phyloP scores from a whole-genome alignment of 1,284 basidiomycete species.

The Mycena sp. region DNA sequence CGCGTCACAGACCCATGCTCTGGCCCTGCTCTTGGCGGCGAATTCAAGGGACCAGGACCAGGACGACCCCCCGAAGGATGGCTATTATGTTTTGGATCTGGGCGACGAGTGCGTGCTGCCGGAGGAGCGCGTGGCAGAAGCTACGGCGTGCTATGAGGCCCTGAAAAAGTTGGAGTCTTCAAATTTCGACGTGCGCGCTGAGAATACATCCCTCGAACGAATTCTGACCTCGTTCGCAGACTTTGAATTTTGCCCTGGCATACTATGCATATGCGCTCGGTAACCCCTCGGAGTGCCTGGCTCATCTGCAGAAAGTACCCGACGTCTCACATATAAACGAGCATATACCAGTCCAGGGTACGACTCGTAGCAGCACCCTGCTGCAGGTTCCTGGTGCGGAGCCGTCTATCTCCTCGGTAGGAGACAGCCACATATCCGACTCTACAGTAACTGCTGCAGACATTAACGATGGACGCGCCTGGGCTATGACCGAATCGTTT shows the following conservation, averaged over 20 bases:
- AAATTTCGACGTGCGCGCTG: constrained; percentile 67
- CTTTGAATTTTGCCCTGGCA: constrained; percentile 69
- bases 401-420: constrained; percentile 57
- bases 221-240: constrained; percentile 49
- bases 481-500: constrained; percentile 71
- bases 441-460: constrained; percentile 54
- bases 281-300: constrained; percentile 69
- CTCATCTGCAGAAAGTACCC: constrained; percentile 63
- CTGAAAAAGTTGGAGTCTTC: constrained; percentile 61
- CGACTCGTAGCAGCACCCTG: constrained; percentile 41
- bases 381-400: constrained; percentile 44
- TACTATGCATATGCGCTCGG: constrained; percentile 83
- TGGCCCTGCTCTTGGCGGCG: constrained; percentile 67
- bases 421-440: constrained; percentile 58
- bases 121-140: constrained; percentile 65
- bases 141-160: constrained; percentile 55
- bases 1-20: constrained; percentile 70
- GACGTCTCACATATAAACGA: constrained; percentile 55
- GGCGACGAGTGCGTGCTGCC: constrained; percentile 65
- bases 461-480: constrained; percentile 69
- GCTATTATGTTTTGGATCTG: constrained; percentile 53
- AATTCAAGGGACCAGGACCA: constrained; percentile 58
- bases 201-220: neutral
- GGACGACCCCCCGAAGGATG: constrained; percentile 43
- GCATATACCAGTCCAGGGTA: constrained; percentile 57